Evolutionary conservation across 768 basidiomycete species (phyloP).

Genomic region (Mycena kentingensis): DNA sequence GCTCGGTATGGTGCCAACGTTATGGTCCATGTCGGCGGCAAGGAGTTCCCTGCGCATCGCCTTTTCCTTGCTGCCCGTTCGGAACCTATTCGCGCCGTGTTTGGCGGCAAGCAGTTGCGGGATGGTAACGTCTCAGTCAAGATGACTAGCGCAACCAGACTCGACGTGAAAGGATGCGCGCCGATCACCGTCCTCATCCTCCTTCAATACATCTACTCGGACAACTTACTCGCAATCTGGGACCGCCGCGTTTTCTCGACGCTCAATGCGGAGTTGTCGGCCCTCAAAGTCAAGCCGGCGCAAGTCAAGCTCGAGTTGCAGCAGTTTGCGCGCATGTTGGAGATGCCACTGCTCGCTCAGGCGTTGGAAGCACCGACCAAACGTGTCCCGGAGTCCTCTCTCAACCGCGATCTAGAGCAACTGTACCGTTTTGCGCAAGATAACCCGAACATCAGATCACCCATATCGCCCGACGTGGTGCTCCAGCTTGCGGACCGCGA

Average conservation of each 20-base stretch:
- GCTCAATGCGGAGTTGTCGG: constrained; percentile 42
- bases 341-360: constrained; percentile 53
- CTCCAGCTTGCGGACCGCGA: constrained; percentile 68
- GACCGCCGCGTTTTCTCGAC: constrained; percentile 63
- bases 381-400: constrained; percentile 46
- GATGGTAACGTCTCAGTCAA: constrained; percentile 21
- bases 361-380: constrained; percentile 67
- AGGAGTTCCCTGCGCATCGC: constrained; percentile 62
- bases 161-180: constrained; percentile 58
- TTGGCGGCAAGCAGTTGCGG: constrained; percentile 34
- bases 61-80: constrained; percentile 67
- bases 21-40: constrained; percentile 45
- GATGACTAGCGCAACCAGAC: constrained; percentile 26
- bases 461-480: constrained; percentile 65
- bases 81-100: constrained; percentile 41
- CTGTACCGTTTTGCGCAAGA: constrained; percentile 48
- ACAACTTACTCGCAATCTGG: constrained; percentile 82
- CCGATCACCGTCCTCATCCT: constrained; percentile 73
- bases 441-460: constrained; percentile 20
- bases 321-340: constrained; percentile 56
- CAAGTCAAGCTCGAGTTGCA: constrained; percentile 67
- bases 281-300: constrained; percentile 42
- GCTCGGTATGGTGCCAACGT: constrained; percentile 65
- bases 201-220: constrained; percentile 85
- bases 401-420: constrained; percentile 50